phyloP scores from a whole-genome alignment of 768 basidiomycete genomes.

The Lepiota venenata region DNA sequence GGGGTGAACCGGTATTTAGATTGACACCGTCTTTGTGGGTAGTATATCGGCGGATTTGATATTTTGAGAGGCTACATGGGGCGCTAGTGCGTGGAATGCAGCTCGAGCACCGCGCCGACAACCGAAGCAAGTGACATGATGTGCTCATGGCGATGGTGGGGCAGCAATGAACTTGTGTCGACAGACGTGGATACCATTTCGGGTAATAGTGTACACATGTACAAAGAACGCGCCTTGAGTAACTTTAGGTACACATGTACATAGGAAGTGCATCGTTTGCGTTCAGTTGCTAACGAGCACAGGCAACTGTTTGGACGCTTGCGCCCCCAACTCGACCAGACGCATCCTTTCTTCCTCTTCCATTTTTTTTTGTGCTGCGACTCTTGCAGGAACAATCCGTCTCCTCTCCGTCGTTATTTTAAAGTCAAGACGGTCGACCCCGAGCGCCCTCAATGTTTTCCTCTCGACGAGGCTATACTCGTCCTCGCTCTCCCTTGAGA shows the following conservation, averaged over 20 bases:
- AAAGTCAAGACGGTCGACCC: slow-evolving; percentile 43
- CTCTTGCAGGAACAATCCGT: slow-evolving; percentile 43
- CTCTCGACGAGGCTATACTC: slow-evolving; percentile 57
- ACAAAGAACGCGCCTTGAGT: slow-evolving; percentile 21
- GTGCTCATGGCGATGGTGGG: slow-evolving; percentile 17
- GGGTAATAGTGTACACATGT: slow-evolving; percentile 13
- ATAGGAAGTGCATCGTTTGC: neutral
- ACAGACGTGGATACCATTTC: slow-evolving; percentile 7
- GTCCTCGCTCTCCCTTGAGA: slow-evolving; percentile 37
- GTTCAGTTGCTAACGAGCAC: neutral
- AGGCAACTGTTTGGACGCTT: neutral
- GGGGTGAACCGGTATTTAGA: slow-evolving; percentile 37
- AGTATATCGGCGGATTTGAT: slow-evolving; percentile 31
- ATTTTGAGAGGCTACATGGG: neutral
- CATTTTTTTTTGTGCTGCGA: slow-evolving; percentile 43
- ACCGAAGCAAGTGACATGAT: slow-evolving; percentile 2
- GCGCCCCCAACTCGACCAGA: slow-evolving; percentile 19
- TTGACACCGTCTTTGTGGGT: slow-evolving; percentile 41
- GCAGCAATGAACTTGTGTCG: neutral
- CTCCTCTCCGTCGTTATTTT: slow-evolving; percentile 44
- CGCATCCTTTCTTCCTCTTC: slow-evolving; percentile 44
- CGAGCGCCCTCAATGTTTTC: slow-evolving; percentile 54
- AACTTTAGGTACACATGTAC: neutral
- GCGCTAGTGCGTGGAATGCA: neutral
- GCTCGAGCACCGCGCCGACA: slow-evolving; percentile 2